Evolutionary conservation across 2,329 filamentous ascomycete species (phyloP).

Genomic region (Xylaria hypoxylon): DNA sequence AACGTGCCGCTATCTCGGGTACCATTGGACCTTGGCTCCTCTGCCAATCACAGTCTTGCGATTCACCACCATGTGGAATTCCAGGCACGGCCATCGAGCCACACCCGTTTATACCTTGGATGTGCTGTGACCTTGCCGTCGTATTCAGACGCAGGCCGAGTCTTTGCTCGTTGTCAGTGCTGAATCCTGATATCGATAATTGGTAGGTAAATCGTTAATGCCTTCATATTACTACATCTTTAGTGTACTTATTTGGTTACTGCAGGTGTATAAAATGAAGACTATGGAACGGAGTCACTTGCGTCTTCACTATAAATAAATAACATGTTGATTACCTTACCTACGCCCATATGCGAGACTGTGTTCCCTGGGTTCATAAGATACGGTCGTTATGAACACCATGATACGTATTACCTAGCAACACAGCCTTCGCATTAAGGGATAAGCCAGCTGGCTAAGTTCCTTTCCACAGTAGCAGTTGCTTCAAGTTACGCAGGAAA

Average conservation of each 20-base stretch:
- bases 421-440: not conserved
- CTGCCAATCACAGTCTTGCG: slow-evolving; percentile 30
- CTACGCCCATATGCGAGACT: not conserved
- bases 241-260: not conserved
- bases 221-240: not conserved
- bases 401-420: not conserved
- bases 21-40: slow-evolving; percentile 43
- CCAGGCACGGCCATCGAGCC: slow-evolving; percentile 26
- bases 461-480: not conserved
- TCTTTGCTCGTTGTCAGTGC: slow-evolving; percentile 5
- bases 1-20: slow-evolving; percentile 48
- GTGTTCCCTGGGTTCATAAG: not conserved
- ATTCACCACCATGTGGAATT: slow-evolving; percentile 24
- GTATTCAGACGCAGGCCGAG: slow-evolving; percentile 21
- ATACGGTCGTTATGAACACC: not conserved
- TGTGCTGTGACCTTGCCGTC: slow-evolving; percentile 19
- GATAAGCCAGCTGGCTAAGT: not conserved
- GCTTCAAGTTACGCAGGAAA: not conserved
- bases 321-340: not conserved
- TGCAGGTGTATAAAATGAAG: not conserved
- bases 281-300: not conserved
- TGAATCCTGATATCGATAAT: not conserved
- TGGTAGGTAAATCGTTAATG: no score
- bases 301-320: not conserved
- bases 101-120: slow-evolving; percentile 19